Evolutionary conservation across 495 filamentous ascomycete species (phyloP).

Genomic region (Penicillium odoratum): DNA sequence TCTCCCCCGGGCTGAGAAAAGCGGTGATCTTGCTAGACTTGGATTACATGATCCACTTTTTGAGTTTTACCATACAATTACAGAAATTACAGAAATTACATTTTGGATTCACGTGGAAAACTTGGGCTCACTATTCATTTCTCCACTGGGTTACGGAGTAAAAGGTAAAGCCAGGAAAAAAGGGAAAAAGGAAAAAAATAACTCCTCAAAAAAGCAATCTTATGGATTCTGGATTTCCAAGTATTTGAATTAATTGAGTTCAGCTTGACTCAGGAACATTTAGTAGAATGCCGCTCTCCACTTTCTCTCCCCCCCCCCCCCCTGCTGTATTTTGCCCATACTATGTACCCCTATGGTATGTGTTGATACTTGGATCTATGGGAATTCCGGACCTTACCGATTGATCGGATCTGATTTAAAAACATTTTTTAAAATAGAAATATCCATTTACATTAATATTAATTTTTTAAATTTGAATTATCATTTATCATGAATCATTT

Average conservation of each 20-base stretch:
- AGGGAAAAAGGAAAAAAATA: no score
- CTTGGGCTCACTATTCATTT: background rate
- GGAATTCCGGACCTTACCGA: slow-evolving; percentile 8
- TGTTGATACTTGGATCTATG: slow-evolving; percentile 2
- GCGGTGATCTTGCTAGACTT: slow-evolving; percentile 21
- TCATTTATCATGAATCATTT: background rate
- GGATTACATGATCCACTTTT: no score
- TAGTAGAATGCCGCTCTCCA: slow-evolving; percentile 20
- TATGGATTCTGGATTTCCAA: slow-evolving; percentile 8
- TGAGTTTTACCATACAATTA: no score
- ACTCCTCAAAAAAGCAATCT: slow-evolving; percentile 17
- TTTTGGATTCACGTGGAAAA: slow-evolving; percentile 3
- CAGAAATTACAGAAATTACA: slow-evolving; percentile 4
- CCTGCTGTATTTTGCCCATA: slow-evolving; percentile 6
- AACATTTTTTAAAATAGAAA: background rate
- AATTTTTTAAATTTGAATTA: no score
- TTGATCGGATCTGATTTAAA: slow-evolving; percentile 4
- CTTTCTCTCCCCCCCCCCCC: slow-evolving; percentile 11
- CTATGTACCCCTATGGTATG: slow-evolving; percentile 8
- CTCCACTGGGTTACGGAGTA: slow-evolving; percentile 1
- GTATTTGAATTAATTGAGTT: slow-evolving; percentile 28
- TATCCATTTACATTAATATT: no score
- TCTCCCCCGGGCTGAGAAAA: background rate
- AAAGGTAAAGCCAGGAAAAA: no score
- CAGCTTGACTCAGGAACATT: slow-evolving; percentile 30